Evolutionary conservation across 1,139 yeast species (phyloP), one percentile per base, ranked within the genome.

Genomic region (Eremothecium gossypii): DNA sequence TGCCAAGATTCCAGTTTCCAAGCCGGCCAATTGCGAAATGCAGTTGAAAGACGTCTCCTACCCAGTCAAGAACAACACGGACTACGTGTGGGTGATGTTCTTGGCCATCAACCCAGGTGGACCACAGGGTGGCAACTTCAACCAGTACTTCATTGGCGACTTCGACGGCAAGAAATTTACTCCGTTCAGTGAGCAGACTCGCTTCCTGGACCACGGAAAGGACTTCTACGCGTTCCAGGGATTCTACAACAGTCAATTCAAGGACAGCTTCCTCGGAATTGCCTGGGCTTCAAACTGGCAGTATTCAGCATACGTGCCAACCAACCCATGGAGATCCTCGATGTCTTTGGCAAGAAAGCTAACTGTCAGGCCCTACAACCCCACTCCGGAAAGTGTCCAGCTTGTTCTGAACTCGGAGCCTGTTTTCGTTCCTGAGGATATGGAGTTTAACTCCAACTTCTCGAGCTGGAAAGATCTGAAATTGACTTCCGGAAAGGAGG

Each of bases 261-360:
- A 47, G 9, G 41, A 45, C 4, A 57, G 50, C 11, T 54, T 49
- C 1, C 11, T 61, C 7, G 66, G 64, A n/a, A 43, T 65, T 32
- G 69, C 66, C 4, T 66, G 69, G 69, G 64, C 67, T 28, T 61
- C 67, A 30, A 65, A 64, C 49, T 66, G 69, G 69, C 67, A 65
- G 46, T 66, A 66, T 45, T 52, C 58, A 13, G 51, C 53, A 20
- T 46, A 45, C 14, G 65, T 57, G 12, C 70, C 69, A 11, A 61
- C 67, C 8, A 45, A 42, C 7, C 48, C 53, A 10, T 66, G 65
- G 65, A 55, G 65, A 42, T 51, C 63, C 17, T 56, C 65, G 2
- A 58, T 60, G 65, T 52, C 68, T 1, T 43, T 63, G 17, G 57
- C 57, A 7, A 54, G 69, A 33, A 53, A 54, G 38, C 47, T 60